These are phyloP conservation scores for Knoxdaviesia capensis DNA, from an alignment of 2,329 filamentous ascomycete species.

Conservation along the genomic window DNA sequence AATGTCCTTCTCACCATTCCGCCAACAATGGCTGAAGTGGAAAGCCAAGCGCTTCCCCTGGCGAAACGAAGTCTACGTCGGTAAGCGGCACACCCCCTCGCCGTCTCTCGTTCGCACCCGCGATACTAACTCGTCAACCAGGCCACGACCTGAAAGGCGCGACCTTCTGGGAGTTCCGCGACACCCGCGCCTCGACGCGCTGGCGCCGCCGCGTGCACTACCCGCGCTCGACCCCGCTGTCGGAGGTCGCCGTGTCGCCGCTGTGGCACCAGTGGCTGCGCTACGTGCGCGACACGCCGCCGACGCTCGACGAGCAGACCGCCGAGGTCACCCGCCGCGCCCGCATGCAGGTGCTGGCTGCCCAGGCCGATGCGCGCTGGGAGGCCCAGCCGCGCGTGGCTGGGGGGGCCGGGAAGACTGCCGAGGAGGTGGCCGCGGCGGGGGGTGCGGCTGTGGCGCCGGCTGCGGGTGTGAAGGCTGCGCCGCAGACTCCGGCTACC, in stretches of 20 bases:
- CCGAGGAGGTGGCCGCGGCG: slow-evolving; percentile 2
- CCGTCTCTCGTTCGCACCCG: background rate
- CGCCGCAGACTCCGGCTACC: slow-evolving; percentile 2
- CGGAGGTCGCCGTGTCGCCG: slow-evolving; percentile 35
- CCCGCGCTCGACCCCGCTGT: slow-evolving; percentile 30
- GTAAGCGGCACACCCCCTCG: slow-evolving; percentile 16
- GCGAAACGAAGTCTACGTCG: slow-evolving; percentile 40
- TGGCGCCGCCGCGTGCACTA: slow-evolving; percentile 44
- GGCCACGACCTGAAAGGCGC: slow-evolving; percentile 45
- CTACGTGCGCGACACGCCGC: slow-evolving; percentile 32
- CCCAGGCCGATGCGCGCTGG: slow-evolving; percentile 43
- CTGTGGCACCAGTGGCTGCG: slow-evolving; percentile 53
- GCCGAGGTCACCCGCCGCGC: slow-evolving; percentile 30
- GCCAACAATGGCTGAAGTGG: slow-evolving; percentile 35
- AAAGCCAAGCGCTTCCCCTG: slow-evolving; percentile 41
- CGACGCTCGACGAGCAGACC: slow-evolving; percentile 34
- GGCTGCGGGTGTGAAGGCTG: background rate
- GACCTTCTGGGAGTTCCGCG: slow-evolving; percentile 49
- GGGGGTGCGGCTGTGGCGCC: slow-evolving; percentile 3
- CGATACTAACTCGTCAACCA: slow-evolving; percentile 9
- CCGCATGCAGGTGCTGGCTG: slow-evolving; percentile 33
- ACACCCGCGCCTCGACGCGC: slow-evolving; percentile 20
- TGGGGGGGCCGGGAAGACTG: slow-evolving; percentile 15
- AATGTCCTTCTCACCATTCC: background rate
- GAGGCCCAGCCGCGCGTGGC: slow-evolving; percentile 32